Base-by-base conservation (phyloP, 768 basidiomycete species). In the Suillus ampliporus region DNA sequence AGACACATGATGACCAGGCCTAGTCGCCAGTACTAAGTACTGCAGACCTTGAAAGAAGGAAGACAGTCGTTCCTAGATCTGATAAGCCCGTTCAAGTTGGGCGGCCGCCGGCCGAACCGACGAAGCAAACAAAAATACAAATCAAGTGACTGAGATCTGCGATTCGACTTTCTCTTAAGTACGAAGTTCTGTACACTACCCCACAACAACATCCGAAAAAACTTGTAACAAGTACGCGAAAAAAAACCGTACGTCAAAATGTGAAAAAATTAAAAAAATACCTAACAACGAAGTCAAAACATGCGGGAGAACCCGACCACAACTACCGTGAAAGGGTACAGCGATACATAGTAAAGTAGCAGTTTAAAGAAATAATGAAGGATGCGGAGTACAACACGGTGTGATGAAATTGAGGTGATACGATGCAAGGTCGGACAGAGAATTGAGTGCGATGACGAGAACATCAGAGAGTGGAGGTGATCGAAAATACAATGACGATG, bases 401-500 rank as follows among this genome's bases (percentile, higher is more conserved):
- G 11, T 11, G 37, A 56, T 56, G 17, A 28, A 13, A 40, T 40
- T 56, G 53, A 54, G 23, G 53, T 56, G 53, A 56, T 56, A 38
- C 17, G 21, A 56, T 56, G 38, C 54, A 56, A 40, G 26, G 37
- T 26, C 23, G 23, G 40, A 19, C 15, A 28, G 23, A 28, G 23
- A 40, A 19, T 56, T 5, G 38, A 26, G 38, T 26, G 54, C 26
- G 54, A 56, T 56, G 54, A 19, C 38, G 37, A 26, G 17, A 56
- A 4, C 23, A 23, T 54, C 21, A 10, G 5, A 21, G 34, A 15
- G 34, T 31, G 21, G 9, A 23, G 54, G 23, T 9, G 54, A 26
- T 26, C 37, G 19, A 37, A n/a, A 40, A 56, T 56, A 56, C 54
- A 56, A n/a, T 13, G 50, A 31, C 53, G 54, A 56, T 9, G 37